Evolutionary conservation across 2,329 filamentous ascomycete species (phyloP).

Genomic region (Trichoderma breve): DNA sequence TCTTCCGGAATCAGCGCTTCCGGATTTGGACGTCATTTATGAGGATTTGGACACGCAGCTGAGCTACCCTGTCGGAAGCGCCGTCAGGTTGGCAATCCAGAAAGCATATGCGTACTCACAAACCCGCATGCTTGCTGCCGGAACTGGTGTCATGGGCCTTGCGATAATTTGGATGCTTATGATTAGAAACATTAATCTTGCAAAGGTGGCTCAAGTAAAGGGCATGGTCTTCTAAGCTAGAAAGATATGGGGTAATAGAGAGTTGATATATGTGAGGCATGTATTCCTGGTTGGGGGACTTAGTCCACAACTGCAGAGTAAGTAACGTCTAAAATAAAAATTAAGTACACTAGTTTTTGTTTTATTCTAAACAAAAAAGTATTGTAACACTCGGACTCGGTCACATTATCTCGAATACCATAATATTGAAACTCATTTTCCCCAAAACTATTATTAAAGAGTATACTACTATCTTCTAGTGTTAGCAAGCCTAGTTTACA

Average conservation of each 20-base stretch:
- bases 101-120: constrained; percentile 48
- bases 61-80: constrained; percentile 40
- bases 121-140: constrained; percentile 40
- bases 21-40: constrained; percentile 44
- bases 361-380: neutral
- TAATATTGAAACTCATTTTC: neutral
- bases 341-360: no score
- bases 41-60: constrained; percentile 36
- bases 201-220: constrained; percentile 33
- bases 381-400: neutral
- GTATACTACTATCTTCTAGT: no score
- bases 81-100: constrained; percentile 43
- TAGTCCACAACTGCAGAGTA: neutral
- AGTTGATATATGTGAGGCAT: neutral
- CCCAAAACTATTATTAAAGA: neutral
- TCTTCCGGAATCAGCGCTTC: constrained; percentile 38
- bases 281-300: neutral
- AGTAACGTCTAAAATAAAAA: neutral
- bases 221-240: constrained; percentile 30
- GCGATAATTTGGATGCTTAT: constrained; percentile 31
- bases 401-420: neutral
- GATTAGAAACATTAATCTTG: constrained; percentile 33
- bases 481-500: no score
- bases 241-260: neutral
- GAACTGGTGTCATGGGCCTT: constrained; percentile 31